These are phyloP conservation scores for Fusarium acutatum DNA, from an alignment of 2,329 filamentous ascomycete species.

Conservation along the genomic window DNA sequence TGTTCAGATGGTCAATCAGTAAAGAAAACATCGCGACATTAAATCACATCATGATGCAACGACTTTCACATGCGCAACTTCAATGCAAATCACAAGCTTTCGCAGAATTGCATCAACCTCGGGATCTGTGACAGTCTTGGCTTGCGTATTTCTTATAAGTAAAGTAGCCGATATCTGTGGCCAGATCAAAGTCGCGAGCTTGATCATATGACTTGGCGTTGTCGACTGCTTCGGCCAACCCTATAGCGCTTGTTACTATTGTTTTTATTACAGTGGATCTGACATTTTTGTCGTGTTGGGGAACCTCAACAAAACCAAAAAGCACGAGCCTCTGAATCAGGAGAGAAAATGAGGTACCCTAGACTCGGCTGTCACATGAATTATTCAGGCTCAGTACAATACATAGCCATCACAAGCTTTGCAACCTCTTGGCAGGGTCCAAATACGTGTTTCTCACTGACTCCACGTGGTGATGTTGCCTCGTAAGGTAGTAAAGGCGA, in stretches of 20 bases:
- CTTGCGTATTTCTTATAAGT: not conserved
- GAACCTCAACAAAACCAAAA: constrained; percentile 7
- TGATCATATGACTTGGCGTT: not conserved
- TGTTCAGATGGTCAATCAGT: too few species aligned
- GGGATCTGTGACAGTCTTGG: not conserved
- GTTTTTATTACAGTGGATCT: not conserved
- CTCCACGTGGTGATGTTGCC: constrained; percentile 1
- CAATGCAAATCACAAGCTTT: not conserved
- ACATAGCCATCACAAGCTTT: not conserved
- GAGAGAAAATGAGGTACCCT: not conserved
- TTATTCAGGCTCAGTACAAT: not conserved
- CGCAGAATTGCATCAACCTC: not conserved
- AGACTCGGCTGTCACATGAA: not conserved
- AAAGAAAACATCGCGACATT: too few species aligned
- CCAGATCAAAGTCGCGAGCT: not conserved
- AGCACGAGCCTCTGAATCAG: not conserved
- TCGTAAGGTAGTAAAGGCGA: not conserved
- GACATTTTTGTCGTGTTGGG: not conserved
- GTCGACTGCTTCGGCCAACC: not conserved
- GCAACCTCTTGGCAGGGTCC: not conserved
- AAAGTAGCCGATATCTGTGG: not conserved
- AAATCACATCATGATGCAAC: not conserved
- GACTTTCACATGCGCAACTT: not conserved
- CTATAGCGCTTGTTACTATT: not conserved
- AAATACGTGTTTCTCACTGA: not conserved